These are phyloP conservation scores for Nannochloropsis limnetica DNA, from an alignment of 352 stramenopile species.

Conservation along the genomic window DNA sequence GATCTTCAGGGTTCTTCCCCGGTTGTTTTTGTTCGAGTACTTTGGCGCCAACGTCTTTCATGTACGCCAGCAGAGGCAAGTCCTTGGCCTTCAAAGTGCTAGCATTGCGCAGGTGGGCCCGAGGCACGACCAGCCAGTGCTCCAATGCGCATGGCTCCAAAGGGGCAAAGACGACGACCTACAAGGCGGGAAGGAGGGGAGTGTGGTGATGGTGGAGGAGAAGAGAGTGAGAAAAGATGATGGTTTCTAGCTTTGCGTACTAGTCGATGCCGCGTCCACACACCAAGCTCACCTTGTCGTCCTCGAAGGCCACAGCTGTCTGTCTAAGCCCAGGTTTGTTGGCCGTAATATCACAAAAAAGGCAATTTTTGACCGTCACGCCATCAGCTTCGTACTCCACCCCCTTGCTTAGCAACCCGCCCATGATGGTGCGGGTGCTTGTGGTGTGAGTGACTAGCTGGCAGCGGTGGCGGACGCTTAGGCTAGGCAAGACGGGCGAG, in stretches of 20 bases:
- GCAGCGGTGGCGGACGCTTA: background rate
- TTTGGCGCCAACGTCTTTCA: background rate
- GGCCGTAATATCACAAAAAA: slow-evolving; percentile 25
- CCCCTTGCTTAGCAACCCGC: slow-evolving; percentile 15
- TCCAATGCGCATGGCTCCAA: slow-evolving; percentile 8
- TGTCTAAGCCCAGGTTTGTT: background rate
- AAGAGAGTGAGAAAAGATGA: background rate
- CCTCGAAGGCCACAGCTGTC: background rate
- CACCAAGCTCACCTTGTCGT: background rate
- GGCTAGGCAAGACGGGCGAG: background rate
- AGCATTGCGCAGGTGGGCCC: background rate
- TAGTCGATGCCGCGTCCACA: background rate
- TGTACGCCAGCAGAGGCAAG: background rate
- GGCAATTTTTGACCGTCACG: background rate
- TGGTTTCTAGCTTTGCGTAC: background rate
- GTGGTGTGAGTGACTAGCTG: background rate
- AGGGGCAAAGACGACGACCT: slow-evolving; percentile 19
- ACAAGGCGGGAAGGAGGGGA: background rate
- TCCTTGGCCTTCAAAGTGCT: background rate
- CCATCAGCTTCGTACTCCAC: background rate
- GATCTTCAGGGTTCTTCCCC: background rate
- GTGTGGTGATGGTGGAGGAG: background rate
- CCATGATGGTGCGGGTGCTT: background rate
- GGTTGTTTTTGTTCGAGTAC: slow-evolving; percentile 28
- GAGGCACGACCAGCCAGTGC: slow-evolving; percentile 26